Conservation (phyloP, 257 asterid species). For the Nicotiana otophora region DNA sequence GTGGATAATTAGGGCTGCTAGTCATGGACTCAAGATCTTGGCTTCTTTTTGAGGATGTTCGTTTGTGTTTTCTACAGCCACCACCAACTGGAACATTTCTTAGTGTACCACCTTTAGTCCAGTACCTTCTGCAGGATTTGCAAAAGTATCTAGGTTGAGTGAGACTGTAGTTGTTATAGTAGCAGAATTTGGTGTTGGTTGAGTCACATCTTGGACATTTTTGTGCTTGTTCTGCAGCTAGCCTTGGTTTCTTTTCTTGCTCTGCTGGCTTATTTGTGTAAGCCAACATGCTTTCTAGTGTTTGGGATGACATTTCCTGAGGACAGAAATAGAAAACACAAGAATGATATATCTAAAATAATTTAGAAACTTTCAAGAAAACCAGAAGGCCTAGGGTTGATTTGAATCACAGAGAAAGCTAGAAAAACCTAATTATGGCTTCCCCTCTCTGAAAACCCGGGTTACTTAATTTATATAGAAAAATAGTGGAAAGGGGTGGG, state of each 20-base stretch:
- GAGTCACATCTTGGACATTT: constrained; percentile 97
- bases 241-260: constrained; percentile 73
- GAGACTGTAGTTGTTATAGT: constrained; percentile 94
- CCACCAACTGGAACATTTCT: constrained; percentile 95
- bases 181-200: constrained; percentile 81
- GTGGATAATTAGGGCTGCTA: constrained; percentile 26
- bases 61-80: constrained; percentile 73
- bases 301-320: constrained; percentile 40
- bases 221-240: constrained; percentile 48
- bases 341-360: constrained; percentile 8
- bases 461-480: too few relatives aligned
- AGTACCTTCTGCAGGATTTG: constrained; percentile 87
- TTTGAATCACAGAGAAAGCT: constrained; percentile 20
- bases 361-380: constrained; percentile 20
- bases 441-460: neutral
- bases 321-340: neutral
- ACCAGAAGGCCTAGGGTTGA: constrained; percentile 26
- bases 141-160: constrained; percentile 93
- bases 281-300: constrained; percentile 74
- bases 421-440: neutral
- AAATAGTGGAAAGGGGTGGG: too few relatives aligned
- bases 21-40: constrained; percentile 32
- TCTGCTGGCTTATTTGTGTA: constrained; percentile 47
- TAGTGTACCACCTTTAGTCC: constrained; percentile 96
- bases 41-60: constrained; percentile 37